These are phyloP conservation scores for Lactifluus pinguis DNA, from an alignment of 768 basidiomycete genomes.

Conservation along the genomic window DNA sequence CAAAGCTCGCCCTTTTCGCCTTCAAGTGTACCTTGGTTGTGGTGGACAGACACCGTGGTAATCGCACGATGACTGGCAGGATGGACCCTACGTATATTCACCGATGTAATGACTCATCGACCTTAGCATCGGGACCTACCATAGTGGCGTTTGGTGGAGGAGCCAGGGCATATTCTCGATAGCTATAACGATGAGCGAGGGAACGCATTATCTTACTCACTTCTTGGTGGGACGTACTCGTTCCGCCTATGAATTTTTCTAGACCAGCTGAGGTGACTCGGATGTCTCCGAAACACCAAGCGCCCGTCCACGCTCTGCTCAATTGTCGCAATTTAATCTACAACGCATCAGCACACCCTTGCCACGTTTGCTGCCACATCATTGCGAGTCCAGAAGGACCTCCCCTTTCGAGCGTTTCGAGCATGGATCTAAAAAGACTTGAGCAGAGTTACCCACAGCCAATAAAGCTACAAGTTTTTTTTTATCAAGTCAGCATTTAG, in stretches of 20 bases:
- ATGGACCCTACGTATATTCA: slow-evolving; percentile 21
- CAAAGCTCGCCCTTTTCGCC: not conserved
- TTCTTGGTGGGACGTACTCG: slow-evolving; percentile 30
- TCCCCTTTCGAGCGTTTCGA: too few species aligned
- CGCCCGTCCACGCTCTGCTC: slow-evolving; percentile 34
- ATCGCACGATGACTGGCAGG: not conserved
- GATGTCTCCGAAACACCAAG: slow-evolving; percentile 33
- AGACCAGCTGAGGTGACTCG: slow-evolving; percentile 44
- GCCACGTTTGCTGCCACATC: too few species aligned
- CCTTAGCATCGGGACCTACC: slow-evolving; percentile 33
- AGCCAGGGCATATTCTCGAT: slow-evolving; percentile 17
- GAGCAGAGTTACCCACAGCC: too few species aligned
- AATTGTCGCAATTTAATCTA: too few species aligned
- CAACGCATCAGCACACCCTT: too few species aligned
- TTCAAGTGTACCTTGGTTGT: not conserved
- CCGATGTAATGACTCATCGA: not conserved
- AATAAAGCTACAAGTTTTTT: too few species aligned
- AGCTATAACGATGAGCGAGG: not conserved
- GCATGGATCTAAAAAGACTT: too few species aligned
- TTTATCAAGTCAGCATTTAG: too few species aligned
- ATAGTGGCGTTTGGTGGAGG: slow-evolving; percentile 45
- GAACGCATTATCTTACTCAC: slow-evolving; percentile 17
- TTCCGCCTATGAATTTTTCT: slow-evolving; percentile 50
- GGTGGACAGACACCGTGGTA: not conserved
- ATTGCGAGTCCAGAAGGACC: too few species aligned